Base-by-base conservation (phyloP, 2,329 filamentous ascomycete genomes). In the Hypoxylon sp. region DNA sequence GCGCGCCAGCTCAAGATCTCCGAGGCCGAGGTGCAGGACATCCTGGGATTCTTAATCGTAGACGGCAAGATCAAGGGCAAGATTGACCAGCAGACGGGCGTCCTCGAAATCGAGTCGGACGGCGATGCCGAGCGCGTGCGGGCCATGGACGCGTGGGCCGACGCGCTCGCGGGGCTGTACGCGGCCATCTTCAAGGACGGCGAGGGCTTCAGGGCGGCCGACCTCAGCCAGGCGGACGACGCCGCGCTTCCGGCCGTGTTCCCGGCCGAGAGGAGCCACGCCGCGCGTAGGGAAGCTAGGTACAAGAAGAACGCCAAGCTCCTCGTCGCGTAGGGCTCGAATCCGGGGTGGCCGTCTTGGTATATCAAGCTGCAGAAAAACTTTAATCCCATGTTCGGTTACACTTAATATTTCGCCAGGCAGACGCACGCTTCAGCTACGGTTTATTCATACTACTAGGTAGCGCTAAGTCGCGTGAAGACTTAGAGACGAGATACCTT, bases 21-120 rank as follows among this genome's bases (percentile, higher is more conserved):
- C 75, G 94, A 93, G 48, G 81, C 87, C 13, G 95, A 99, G 79
- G 93, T 97, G 2, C 91, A 96, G 79, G 95, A 99, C 72, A 98
- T 99, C 65, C 81, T 98, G n/a, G 91, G 93, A 49, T 97, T 94
- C 79, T 83, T 98, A 55, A 98, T 99, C 68, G 87, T 97, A 64
- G 93, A 97, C 75, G 90, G 91, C 73, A 92, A 93, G 76, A 89
- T 99, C 69, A 85, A 89, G 52, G 95, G 93, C 65, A 91, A 90
- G 77, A 94, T 99, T 73, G 91, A 99, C 79, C 92, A 98, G 79
- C 89, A 93, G 78, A 85, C 87, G 61, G 93, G 94, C 48, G 91
- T 89, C 0, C 89, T 99, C 20, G 88, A 93, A 78, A 92, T 97
- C 64, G 88, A 90, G 63, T 91, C 88, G 60, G 82, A 85, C 56